Base-by-base conservation (phyloP, 331 rosid genomes). In the Quercus phellos region DNA sequence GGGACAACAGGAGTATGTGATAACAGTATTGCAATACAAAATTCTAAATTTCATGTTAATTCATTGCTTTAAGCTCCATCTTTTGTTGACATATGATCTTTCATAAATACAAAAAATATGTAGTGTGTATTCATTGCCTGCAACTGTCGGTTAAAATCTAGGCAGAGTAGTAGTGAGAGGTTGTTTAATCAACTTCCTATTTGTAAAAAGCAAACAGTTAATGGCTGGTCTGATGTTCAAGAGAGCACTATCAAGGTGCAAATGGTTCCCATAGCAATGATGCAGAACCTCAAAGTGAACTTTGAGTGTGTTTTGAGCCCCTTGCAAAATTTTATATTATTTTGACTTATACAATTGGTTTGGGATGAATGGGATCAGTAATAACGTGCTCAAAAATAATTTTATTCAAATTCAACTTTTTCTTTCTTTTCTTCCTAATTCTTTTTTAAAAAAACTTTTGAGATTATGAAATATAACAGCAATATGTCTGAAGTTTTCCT, bases 381-480 rank as follows among this genome's bases (percentile, higher is more conserved):
- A 18, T 17, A 30, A 18, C 14, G 8, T 66, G 24, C 27, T 63
- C 2, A 27, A 5, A 24, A 34, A 66, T 66, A 21, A 32, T 19
- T 66, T 18, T 66, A 46, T 32, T 66, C 24, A 1, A 32, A 61
- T 24, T 30, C 42, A 43, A 46, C 3, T 3, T 71, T n/a, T 32
- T 73, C 4, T 11, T 30, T 54, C 59, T 18, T 27, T n/a, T n/a
- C 63, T 50, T 71, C 46, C 11, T 46, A 29, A 69, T 70, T 38
- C 12, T 29, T 43, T 18, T 27, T 42, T 29, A 12, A 56, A 67
- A 4, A 19, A 17, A 35, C n/a, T 50, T 19, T 14, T 38, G 51
- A 73, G 75, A 79, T 78, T 73, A 77, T 46, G 58, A 32, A 69
- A 78, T 6, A 43, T 27, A 7, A 63, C 72, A 59, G 16, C 16